A percentile compares a stretch with the other conserved stretches of the same genome.
phyloP scores from a whole-genome alignment of 83 land plant genomes.

The Diphasiastrum complanatum region DNA sequence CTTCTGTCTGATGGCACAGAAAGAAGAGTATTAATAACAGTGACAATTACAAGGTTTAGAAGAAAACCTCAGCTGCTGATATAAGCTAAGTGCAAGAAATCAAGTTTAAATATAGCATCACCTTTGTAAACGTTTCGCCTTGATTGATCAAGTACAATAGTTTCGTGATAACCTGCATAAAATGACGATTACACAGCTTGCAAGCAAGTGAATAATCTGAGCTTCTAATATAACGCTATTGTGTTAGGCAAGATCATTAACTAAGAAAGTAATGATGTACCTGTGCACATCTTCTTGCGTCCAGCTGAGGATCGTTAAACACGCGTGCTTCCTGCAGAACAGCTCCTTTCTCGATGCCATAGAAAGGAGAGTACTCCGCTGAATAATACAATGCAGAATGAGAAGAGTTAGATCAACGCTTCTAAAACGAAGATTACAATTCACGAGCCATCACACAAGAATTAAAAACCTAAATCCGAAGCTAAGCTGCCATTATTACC shows the following conservation, averaged over 20 bases:
- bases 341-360: conserved; percentile 95
- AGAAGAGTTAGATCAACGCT: background rate
- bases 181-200: too few species aligned
- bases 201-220: too few species aligned
- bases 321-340: conserved; percentile 98
- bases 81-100: background rate
- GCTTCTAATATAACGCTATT: too few species aligned
- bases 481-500: too few species aligned
- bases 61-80: background rate
- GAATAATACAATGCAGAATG: conserved; percentile 13
- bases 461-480: too few species aligned
- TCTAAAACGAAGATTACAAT: background rate
- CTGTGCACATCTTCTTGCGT: conserved; percentile 91
- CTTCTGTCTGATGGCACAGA: conserved; percentile 54
- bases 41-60: background rate
- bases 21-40: background rate
- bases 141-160: conserved; percentile 90
- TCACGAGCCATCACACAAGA: background rate
- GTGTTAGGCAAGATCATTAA: background rate
- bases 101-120: conserved; percentile 6
- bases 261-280: conserved; percentile 23
- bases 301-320: conserved; percentile 92
- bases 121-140: conserved; percentile 95
- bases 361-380: conserved; percentile 92
- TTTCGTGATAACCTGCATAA: conserved; percentile 82